Percentiles rank a stretch among this genome's conserved stretches.
Conservation (phyloP, 176 grass and related monocot species). For the Aegilops bicornis region DNA sequence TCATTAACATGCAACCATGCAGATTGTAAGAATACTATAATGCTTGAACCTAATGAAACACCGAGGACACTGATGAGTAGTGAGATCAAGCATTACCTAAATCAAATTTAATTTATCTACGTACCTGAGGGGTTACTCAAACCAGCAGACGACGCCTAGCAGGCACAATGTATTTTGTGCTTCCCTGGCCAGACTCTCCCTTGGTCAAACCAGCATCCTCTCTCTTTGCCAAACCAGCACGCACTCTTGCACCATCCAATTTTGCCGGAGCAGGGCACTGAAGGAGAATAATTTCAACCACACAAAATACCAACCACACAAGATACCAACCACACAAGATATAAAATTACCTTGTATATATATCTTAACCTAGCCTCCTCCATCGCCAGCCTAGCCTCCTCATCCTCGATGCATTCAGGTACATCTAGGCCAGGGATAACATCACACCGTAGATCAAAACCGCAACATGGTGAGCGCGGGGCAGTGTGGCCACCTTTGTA, state of each 20-base stretch:
- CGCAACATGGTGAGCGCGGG: not conserved
- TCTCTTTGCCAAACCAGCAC: not conserved
- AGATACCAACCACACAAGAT: not conserved
- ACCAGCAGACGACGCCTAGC: not conserved
- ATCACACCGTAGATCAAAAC: not conserved
- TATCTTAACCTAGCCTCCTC: not conserved
- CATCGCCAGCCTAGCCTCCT: not conserved
- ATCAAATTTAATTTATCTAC: not conserved
- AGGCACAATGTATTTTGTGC: not conserved
- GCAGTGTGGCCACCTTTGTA: not conserved
- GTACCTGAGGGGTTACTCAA: not conserved
- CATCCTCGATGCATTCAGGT: not conserved
- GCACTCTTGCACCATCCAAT: not conserved
- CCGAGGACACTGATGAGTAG: too few relatives aligned
- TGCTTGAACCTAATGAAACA: not conserved
- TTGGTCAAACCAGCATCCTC: not conserved
- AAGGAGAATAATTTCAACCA: not conserved
- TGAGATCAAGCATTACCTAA: not conserved
- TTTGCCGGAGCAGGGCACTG: not conserved
- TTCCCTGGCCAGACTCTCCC: not conserved
- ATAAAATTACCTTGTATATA: not conserved
- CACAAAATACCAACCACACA: too few relatives aligned
- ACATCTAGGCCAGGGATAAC: not conserved
- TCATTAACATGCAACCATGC: not conserved
- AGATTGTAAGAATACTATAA: not conserved